Evolutionary conservation across 106 monocot genomes (phyloP), one percentile per base, ranked within the genome.

Genomic region (Dioscorea alata): DNA sequence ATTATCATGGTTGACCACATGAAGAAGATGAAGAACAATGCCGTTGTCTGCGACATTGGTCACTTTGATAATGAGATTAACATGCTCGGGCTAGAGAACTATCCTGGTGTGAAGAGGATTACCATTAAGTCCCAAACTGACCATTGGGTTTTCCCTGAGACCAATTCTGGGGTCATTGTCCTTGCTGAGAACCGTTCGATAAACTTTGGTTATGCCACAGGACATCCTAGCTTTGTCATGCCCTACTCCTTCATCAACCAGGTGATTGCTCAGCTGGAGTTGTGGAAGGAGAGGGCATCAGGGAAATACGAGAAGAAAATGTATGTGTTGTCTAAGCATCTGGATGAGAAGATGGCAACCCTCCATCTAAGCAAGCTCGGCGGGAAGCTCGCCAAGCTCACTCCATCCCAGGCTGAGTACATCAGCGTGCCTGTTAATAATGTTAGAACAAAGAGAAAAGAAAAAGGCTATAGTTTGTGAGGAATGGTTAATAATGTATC

Each of bases 21-120:
- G 90, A 80, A 73, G 80, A 87, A 90, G 87, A 94, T 94, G 94
- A 94, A 94, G 90, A 94, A 94, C 90, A 94, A 94, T 48, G 90
- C 94, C 35, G 90, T 94, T 59, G 87, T 88, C 33, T 88, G 92
- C 92, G 88, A 92, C 80, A 92, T 92, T 60, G 92, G 92, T 17
- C 92, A 92, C 78, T 92, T 92, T 60, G 92, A 92, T 72, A 92
- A 92, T 57, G 94, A 94, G 87, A 94, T 94, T 28, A 90, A 94
- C 71, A 90, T 94, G 87, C 63, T 48, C 5, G 94, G 94, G 1
- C 75, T 94, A 16, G 94, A 94, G 80, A 83, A 79, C 12, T 90
- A 74, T 80, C 90, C 86, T 1, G 94, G 87, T 12, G 92, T 92
- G 63, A 85, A 85, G 85, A 82, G 80, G 60, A 85, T 92, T 71